phyloP scores from a whole-genome alignment of 2,329 filamentous ascomycete genomes.

The Diplodia mutila region DNA sequence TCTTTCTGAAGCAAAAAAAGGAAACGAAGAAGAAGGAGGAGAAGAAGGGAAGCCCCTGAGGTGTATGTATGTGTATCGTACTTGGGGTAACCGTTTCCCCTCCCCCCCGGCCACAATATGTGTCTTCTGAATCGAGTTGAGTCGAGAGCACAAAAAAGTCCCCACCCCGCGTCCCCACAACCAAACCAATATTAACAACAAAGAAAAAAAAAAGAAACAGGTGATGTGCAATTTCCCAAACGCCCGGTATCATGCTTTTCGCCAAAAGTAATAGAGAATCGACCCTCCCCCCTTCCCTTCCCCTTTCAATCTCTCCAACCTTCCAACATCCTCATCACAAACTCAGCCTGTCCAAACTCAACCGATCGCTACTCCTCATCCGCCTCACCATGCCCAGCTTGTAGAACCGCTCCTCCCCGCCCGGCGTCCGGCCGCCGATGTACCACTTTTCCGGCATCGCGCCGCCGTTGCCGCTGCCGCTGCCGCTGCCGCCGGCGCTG shows the following conservation, averaged over 20 bases:
- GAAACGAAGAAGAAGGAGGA: not conserved
- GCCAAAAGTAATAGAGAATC: not conserved
- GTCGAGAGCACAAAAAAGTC: too few relatives aligned
- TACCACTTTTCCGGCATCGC: slow-evolving; percentile 77
- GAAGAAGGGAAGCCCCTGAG: not conserved
- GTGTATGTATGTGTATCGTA: not conserved
- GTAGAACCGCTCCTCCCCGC: slow-evolving; percentile 80
- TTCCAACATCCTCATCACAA: slow-evolving; percentile 54
- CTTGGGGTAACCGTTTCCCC: not conserved
- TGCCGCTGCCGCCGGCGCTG: slow-evolving; percentile 20
- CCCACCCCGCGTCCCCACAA: too few relatives aligned
- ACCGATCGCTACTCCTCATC: slow-evolving; percentile 71
- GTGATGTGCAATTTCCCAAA: not conserved
- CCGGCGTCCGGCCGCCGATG: slow-evolving; percentile 74
- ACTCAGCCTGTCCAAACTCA: slow-evolving; percentile 76
- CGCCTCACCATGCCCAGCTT: slow-evolving; percentile 76
- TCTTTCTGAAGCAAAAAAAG: not conserved
- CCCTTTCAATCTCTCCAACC: not conserved
- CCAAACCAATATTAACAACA: not conserved
- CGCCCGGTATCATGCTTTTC: not conserved
- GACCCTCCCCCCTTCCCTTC: not conserved
- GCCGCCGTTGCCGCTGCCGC: too few relatives aligned
- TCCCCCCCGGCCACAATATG: too few relatives aligned
- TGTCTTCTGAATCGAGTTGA: not conserved
- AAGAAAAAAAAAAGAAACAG: not conserved